A percentile compares a stretch with the other conserved stretches of the same genome.
phyloP scores from a whole-genome alignment of 257 asterid species.

The Craterostigma plantagineum region DNA sequence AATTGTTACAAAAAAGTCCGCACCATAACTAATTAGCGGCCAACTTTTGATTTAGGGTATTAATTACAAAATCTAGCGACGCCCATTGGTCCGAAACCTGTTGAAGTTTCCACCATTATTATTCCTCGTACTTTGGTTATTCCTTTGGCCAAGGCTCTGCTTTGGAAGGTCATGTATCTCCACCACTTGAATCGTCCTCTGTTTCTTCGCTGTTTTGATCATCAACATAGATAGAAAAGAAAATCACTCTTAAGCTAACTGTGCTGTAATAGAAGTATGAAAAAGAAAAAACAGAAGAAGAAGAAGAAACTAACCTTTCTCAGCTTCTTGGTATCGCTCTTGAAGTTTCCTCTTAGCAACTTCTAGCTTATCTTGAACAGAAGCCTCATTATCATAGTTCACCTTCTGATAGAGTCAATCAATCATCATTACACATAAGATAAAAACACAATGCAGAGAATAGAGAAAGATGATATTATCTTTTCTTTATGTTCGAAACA shows the following conservation, averaged over 20 bases:
- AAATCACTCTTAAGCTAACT: background rate
- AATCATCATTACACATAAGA: too few species aligned
- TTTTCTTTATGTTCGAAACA: too few species aligned
- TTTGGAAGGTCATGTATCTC: constrained; percentile 77
- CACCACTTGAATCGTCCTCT: constrained; percentile 64
- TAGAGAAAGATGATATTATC: too few species aligned
- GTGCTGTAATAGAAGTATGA: background rate
- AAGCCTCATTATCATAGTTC: constrained; percentile 29
- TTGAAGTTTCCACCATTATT: too few species aligned
- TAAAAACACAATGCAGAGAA: background rate
- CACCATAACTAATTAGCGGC: too few species aligned
- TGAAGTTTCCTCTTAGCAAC: constrained; percentile 88
- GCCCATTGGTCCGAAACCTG: too few species aligned
- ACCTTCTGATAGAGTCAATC: constrained; percentile 20
- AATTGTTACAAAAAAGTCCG: too few species aligned
- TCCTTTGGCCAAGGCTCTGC: constrained; percentile 32
- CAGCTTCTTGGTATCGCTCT: constrained; percentile 82
- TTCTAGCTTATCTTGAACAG: constrained; percentile 40
- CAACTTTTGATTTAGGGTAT: too few species aligned
- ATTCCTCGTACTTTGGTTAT: constrained; percentile 1
- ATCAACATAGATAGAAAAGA: constrained; percentile 2
- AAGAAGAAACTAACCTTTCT: constrained; percentile 41
- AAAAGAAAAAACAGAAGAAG: background rate
- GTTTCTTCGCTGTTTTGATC: constrained; percentile 54
- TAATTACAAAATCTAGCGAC: too few species aligned